Conservation (phyloP, 164 flowering plant genomes). For the Pachysandra terminalis region DNA sequence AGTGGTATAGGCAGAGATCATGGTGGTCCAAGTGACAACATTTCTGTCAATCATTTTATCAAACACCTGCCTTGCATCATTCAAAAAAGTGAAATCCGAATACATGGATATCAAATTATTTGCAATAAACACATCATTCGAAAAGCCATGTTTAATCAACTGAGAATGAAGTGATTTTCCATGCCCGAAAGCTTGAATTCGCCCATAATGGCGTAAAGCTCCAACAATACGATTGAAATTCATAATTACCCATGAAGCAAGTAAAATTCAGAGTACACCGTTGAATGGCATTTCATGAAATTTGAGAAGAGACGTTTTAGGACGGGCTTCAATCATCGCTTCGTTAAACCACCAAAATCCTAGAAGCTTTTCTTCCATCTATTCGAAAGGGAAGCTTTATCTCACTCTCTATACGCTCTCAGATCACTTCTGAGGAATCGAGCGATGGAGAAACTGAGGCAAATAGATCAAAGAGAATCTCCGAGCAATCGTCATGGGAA, state of each 20-base stretch:
- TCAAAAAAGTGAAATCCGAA: slow-evolving; percentile 8
- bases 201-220: slow-evolving; percentile 19
- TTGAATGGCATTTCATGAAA: background rate
- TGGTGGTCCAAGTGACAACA: slow-evolving; percentile 32
- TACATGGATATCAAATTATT: slow-evolving; percentile 27
- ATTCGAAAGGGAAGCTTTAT: too few relatives aligned
- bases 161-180: slow-evolving; percentile 22
- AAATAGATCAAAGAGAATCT: too few relatives aligned
- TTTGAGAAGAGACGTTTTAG: background rate
- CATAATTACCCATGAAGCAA: slow-evolving; percentile 7
- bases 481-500: too few relatives aligned
- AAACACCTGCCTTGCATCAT: slow-evolving; percentile 17
- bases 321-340: too few relatives aligned
- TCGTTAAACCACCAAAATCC: too few relatives aligned
- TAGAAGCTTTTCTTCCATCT: too few relatives aligned
- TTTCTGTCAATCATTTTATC: slow-evolving; percentile 25
- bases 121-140: slow-evolving; percentile 8
- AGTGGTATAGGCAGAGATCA: slow-evolving; percentile 20
- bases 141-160: slow-evolving; percentile 20
- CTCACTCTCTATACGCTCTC: too few relatives aligned
- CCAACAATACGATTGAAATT: slow-evolving; percentile 2
- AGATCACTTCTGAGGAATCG: too few relatives aligned
- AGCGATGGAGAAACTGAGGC: too few relatives aligned
- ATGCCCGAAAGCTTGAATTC: slow-evolving; percentile 7
- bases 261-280: background rate